Conservation (phyloP, 768 basidiomycete species). For the Heimioporus sp. region DNA sequence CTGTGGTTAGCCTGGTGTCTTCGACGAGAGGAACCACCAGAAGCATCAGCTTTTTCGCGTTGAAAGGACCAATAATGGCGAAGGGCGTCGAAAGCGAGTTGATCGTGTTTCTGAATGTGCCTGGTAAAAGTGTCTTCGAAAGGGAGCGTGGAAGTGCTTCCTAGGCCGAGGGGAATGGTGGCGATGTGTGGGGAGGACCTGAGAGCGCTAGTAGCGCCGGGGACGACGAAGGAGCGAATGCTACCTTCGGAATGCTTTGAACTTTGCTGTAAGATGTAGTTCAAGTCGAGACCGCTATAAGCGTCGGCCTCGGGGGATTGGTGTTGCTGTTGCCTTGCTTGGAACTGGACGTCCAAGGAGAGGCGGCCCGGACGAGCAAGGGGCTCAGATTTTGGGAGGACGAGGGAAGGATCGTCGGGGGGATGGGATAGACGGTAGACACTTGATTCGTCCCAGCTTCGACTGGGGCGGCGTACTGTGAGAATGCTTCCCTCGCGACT, state of each 20-base stretch:
- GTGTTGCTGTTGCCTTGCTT: conserved; percentile 21
- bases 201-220: background rate
- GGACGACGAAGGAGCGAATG: conserved; percentile 28
- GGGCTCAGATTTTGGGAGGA: conserved; percentile 35
- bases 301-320: conserved; percentile 3
- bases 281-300: conserved; percentile 43
- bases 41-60: conserved; percentile 46
- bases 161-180: conserved; percentile 17
- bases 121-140: conserved; percentile 40
- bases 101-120: conserved; percentile 38
- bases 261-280: conserved; percentile 35
- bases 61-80: conserved; percentile 58
- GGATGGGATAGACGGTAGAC: conserved; percentile 20
- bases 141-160: conserved; percentile 34
- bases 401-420: conserved; percentile 39
- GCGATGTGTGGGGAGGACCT: conserved; percentile 29
- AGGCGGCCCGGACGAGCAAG: conserved; percentile 48
- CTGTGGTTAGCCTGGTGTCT: conserved; percentile 19
- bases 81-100: conserved; percentile 38
- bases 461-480: conserved; percentile 59
- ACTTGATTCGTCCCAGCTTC: conserved; percentile 52
- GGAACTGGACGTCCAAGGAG: conserved; percentile 43
- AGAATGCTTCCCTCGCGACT: conserved; percentile 57
- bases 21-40: conserved; percentile 21
- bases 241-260: conserved; percentile 31